Base-by-base conservation (phyloP, 2,329 filamentous ascomycete genomes). In the Penicillium concentricum region DNA sequence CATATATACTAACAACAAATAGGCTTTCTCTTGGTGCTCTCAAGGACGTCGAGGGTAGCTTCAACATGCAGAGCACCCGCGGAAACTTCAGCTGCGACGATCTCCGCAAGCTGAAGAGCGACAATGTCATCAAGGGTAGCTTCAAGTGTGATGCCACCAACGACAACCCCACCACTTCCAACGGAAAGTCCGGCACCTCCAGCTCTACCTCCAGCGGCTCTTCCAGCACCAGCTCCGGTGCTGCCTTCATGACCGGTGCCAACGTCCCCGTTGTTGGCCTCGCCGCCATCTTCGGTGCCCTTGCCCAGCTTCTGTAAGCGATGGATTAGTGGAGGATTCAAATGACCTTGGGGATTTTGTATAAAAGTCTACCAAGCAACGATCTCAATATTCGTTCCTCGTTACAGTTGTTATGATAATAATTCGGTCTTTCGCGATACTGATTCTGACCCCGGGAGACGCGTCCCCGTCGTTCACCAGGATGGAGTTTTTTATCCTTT, bases 21-120 rank as follows among this genome's bases (percentile, higher is more conserved):
- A 96, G 91, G 58, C 86, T 94, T 64, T 72, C 81, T 35, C 83
- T 97, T 52, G 87, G 90, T 59, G 72, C 77, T 37, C 81, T 93
- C 26, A 76, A 82, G 58, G 82, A 87, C 62, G 89, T 92, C 65
- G 82, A 83, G 70, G 90, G 90, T 76, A 84, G 84, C 59, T 89
- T 91, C 73, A 87, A 87, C 69, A 78, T 90, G 64, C 81, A 86
- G 67, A 87, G 83, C 64, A 89, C 87, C 44, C 44, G 62, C 57
- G 82, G 80, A 58, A 80, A 88, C 60, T 86, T 90, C 57, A 68
- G 74, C 56, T 85, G 89, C 81, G 71, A 75, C 51, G 63, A 71
- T 32, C 84, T 89, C 73, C 73, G 84, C 57, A 69, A 79, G 60
- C 71, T 80, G 35, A 61, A 73, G 43, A 61, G 64, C 54, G 70